A percentile compares a stretch with the other conserved stretches of the same genome.
These are phyloP conservation scores for Coemansia sp. DNA, from an alignment of 192 early-diverging fungal species.

Conservation along the genomic window DNA sequence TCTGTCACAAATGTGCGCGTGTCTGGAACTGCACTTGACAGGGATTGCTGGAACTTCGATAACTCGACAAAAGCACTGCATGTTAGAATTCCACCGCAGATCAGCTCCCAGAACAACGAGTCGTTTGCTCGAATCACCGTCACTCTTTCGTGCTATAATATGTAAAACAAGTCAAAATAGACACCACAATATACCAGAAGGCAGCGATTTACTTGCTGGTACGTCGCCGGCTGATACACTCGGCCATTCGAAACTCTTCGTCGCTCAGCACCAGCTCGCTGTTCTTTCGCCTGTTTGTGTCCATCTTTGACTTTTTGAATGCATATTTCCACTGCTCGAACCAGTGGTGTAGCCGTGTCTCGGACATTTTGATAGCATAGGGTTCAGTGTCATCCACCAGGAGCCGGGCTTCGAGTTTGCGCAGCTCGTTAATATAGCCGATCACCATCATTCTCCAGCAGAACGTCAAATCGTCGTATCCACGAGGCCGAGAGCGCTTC, in stretches of 20 bases:
- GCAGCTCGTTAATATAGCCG: slow-evolving; percentile 25
- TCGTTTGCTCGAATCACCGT: not conserved
- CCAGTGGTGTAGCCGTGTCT: slow-evolving; percentile 33
- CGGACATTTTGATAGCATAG: not conserved
- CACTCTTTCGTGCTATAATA: not conserved
- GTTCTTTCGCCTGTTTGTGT: not conserved
- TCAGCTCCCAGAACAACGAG: not conserved
- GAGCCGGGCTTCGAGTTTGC: slow-evolving; percentile 11
- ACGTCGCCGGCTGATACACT: not conserved
- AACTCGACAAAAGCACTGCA: slow-evolving; percentile 7
- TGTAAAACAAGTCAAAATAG: not conserved
- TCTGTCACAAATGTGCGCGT: slow-evolving; percentile 17
- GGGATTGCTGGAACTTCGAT: slow-evolving; percentile 12
- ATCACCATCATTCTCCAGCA: slow-evolving; percentile 40
- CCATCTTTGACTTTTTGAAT: not conserved
- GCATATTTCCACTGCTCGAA: slow-evolving; percentile 25
- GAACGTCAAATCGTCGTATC: slow-evolving; percentile 15
- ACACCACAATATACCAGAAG: not conserved
- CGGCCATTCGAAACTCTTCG: not conserved
- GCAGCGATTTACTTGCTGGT: not conserved
- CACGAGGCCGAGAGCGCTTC: slow-evolving; percentile 17
- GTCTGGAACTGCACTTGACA: slow-evolving; percentile 7
- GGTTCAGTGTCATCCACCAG: not conserved
- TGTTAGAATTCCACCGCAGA: not conserved
- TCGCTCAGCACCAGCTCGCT: not conserved